A percentile compares a stretch with the other conserved stretches of the same genome.
Evolutionary conservation across 2,329 filamentous ascomycete genomes (phyloP).

Genomic region (Neonectria punicea): DNA sequence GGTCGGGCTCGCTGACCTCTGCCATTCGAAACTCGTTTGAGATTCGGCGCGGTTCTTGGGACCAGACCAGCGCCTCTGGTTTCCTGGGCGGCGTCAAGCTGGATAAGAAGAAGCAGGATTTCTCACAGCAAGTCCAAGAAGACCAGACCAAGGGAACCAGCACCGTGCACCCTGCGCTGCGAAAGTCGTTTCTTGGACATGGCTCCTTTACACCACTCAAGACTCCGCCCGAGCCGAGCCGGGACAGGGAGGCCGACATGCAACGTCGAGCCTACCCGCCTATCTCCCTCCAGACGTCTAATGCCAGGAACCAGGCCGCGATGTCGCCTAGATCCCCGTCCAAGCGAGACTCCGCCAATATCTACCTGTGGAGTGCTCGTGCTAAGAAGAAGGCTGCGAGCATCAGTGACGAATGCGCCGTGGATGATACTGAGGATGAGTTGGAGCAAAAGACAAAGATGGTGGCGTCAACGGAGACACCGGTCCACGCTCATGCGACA

Average conservation of each 20-base stretch:
- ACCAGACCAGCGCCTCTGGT: slow-evolving; percentile 44
- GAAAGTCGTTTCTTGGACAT: slow-evolving; percentile 40
- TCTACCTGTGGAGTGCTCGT: slow-evolving; percentile 44
- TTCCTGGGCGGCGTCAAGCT: slow-evolving; percentile 57
- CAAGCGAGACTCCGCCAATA: slow-evolving; percentile 46
- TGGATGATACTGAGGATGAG: slow-evolving; percentile 38
- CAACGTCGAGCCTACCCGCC: slow-evolving; percentile 49
- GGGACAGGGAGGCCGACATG: slow-evolving; percentile 37
- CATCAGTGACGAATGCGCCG: slow-evolving; percentile 35
- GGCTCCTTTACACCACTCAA: slow-evolving; percentile 45
- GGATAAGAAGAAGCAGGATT: slow-evolving; percentile 51
- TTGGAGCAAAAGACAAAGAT: slow-evolving; percentile 14
- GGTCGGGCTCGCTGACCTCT: slow-evolving; percentile 52
- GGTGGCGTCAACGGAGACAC: slow-evolving; percentile 26
- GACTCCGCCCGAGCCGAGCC: slow-evolving; percentile 31
- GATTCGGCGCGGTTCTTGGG: slow-evolving; percentile 47
- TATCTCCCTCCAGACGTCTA: slow-evolving; percentile 48
- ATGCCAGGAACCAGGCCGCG: slow-evolving; percentile 41
- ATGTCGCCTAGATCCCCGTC: slow-evolving; percentile 43
- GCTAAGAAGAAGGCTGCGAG: slow-evolving; percentile 26
- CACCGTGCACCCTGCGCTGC: slow-evolving; percentile 50
- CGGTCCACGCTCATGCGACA: slow-evolving; percentile 31
- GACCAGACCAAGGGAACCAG: slow-evolving; percentile 40
- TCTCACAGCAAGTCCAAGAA: slow-evolving; percentile 44
- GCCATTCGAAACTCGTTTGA: slow-evolving; percentile 50